phyloP scores from a whole-genome alignment of 2,329 filamentous ascomycete species.

The Diaporthe citrichinensis region DNA sequence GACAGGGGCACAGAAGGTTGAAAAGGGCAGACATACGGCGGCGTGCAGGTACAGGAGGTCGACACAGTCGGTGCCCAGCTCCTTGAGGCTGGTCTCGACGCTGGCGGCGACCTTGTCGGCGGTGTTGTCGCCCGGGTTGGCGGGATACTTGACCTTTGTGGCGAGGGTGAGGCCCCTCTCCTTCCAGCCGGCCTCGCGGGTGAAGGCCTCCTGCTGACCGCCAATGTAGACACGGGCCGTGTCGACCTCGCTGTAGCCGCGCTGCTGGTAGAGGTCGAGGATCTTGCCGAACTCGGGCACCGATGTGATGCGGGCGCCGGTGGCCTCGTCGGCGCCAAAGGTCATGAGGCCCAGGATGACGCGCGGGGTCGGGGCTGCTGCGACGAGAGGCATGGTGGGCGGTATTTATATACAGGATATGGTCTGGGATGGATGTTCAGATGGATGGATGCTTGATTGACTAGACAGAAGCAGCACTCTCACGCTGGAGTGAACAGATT shows the following conservation, averaged over 20 bases:
- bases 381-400: slow-evolving; percentile 39
- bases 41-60: slow-evolving; percentile 85
- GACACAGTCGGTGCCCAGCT: slow-evolving; percentile 79
- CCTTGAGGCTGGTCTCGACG: slow-evolving; percentile 77
- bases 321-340: slow-evolving; percentile 70
- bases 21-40: slow-evolving; percentile 53
- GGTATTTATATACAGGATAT: not conserved
- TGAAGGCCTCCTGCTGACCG: slow-evolving; percentile 79
- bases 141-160: slow-evolving; percentile 77
- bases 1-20: too few relatives aligned
- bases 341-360: slow-evolving; percentile 82
- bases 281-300: slow-evolving; percentile 71
- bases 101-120: slow-evolving; percentile 74
- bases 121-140: slow-evolving; percentile 70
- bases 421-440: not conserved
- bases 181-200: slow-evolving; percentile 75
- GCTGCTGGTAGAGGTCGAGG: slow-evolving; percentile 75
- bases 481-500: not conserved
- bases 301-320: slow-evolving; percentile 74
- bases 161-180: slow-evolving; percentile 77
- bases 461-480: not conserved
- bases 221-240: slow-evolving; percentile 78
- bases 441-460: not conserved
- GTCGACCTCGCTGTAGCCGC: slow-evolving; percentile 80
- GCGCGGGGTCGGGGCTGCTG: slow-evolving; percentile 49